These are phyloP conservation scores for Eucalyptus albens DNA, from an alignment of 345 rosid genomes.

Conservation along the genomic window DNA sequence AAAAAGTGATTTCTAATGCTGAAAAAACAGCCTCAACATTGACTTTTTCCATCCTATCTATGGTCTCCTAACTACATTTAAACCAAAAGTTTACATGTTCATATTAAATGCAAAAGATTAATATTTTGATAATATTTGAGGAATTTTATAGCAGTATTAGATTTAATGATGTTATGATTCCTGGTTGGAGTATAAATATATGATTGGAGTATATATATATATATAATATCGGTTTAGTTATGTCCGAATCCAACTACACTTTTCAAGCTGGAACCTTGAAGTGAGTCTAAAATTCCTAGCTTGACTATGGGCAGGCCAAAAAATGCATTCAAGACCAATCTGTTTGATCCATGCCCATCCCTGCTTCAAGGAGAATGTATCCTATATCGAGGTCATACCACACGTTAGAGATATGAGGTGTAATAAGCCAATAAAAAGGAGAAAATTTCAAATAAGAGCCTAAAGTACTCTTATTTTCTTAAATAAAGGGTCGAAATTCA, in stretches of 20 bases:
- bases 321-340: not conserved
- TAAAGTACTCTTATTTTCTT: too few species aligned
- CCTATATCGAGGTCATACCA: not conserved
- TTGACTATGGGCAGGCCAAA: not conserved
- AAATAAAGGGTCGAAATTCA: too few species aligned
- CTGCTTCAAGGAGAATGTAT: not conserved
- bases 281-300: not conserved
- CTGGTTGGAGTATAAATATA: not conserved
- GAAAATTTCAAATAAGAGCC: too few species aligned
- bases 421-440: too few species aligned
- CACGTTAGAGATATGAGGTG: too few species aligned
- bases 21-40: too few species aligned
- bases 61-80: not conserved
- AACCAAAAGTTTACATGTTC: not conserved
- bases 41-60: not conserved
- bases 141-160: not conserved
- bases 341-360: not conserved
- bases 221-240: not conserved
- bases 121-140: not conserved
- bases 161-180: not conserved
- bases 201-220: not conserved
- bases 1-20: not conserved
- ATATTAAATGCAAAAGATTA: not conserved
- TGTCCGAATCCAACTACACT: not conserved
- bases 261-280: not conserved